These are phyloP conservation scores for Penicillium longicatenatum DNA, from an alignment of 495 filamentous ascomycete species.

Conservation along the genomic window DNA sequence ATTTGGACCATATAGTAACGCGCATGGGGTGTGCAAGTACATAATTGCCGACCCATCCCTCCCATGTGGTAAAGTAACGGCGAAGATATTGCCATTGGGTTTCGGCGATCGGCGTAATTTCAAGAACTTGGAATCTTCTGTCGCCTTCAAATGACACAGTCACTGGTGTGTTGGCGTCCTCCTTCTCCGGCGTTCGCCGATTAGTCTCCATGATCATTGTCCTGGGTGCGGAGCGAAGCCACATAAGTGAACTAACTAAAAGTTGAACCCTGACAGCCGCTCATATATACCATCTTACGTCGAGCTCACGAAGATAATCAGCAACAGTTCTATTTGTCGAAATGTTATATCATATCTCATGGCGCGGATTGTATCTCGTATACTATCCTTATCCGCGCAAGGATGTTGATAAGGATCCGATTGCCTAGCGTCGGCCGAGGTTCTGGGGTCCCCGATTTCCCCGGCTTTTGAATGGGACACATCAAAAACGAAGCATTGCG, in stretches of 20 bases:
- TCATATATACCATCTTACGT: slow-evolving; percentile 14
- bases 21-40: slow-evolving; percentile 19
- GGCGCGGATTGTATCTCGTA: slow-evolving; percentile 7
- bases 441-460: slow-evolving; percentile 3
- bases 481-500: background rate
- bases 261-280: background rate
- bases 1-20: background rate
- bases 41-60: slow-evolving; percentile 75
- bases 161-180: slow-evolving; percentile 1
- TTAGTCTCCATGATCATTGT: slow-evolving; percentile 9
- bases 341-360: slow-evolving; percentile 7
- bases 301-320: background rate
- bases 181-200: slow-evolving; percentile 16
- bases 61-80: slow-evolving; percentile 51
- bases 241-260: background rate
- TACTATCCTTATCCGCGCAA: background rate
- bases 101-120: slow-evolving; percentile 20
- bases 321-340: slow-evolving; percentile 13
- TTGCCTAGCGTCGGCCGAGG: slow-evolving; percentile 26
- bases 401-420: slow-evolving; percentile 17
- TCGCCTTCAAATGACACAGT: slow-evolving; percentile 14
- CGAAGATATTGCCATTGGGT: slow-evolving; percentile 34
- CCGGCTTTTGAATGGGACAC: background rate
- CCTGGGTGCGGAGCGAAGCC: background rate
- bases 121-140: slow-evolving; percentile 10